Percentiles rank a stretch among this genome's conserved stretches.
These are phyloP conservation scores for Primulina huaijiensis DNA, from an alignment of 257 asterid species.

Conservation along the genomic window DNA sequence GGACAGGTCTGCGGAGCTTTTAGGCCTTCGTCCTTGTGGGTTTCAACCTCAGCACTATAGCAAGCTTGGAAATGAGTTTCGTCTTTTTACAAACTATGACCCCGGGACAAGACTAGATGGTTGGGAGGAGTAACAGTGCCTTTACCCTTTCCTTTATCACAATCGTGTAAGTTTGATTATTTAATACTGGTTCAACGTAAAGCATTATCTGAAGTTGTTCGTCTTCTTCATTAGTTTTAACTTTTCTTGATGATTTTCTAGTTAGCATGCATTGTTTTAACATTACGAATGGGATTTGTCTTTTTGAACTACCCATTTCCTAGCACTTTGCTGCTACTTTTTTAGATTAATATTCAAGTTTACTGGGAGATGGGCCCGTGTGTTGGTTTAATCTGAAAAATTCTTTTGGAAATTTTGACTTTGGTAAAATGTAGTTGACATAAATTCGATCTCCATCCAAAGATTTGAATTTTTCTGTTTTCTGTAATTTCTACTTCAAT, in stretches of 20 bases:
- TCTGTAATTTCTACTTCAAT: too few species aligned
- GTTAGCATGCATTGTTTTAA: background rate
- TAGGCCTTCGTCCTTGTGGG: slow-evolving; percentile 72
- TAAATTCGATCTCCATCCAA: background rate
- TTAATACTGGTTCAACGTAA: background rate
- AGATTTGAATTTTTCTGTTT: background rate
- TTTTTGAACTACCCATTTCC: background rate
- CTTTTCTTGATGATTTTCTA: background rate
- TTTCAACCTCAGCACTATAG: slow-evolving; percentile 86
- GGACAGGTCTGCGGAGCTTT: slow-evolving; percentile 65
- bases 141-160: background rate
- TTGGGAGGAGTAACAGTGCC: slow-evolving; percentile 48
- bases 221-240: too few species aligned
- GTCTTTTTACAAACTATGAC: slow-evolving; percentile 78
- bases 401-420: background rate
- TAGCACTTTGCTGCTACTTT: background rate
- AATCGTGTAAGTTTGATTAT: slow-evolving; percentile 3
- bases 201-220: too few species aligned
- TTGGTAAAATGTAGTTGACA: background rate
- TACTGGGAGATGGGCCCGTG: background rate
- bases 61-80: slow-evolving; percentile 97
- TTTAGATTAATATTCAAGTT: background rate
- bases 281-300: background rate
- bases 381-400: background rate
- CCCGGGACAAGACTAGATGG: slow-evolving; percentile 80